Evolutionary conservation across 1,284 basidiomycete species (phyloP).

Genomic region (Peniophora sp.): DNA sequence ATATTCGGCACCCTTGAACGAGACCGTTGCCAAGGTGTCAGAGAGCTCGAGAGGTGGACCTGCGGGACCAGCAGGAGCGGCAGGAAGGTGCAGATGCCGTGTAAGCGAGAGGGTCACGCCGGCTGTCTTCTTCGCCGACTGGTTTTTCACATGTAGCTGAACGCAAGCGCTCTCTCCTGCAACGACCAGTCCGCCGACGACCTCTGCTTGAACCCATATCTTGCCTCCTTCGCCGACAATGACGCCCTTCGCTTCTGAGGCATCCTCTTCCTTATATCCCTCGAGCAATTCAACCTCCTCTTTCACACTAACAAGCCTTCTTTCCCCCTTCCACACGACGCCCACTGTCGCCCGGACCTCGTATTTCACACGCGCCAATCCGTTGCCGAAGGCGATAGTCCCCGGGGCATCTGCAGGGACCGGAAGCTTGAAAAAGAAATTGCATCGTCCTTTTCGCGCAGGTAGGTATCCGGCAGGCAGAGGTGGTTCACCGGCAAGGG

Average conservation of each 20-base stretch:
- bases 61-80: slow-evolving; percentile 29
- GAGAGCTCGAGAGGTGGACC: slow-evolving; percentile 44
- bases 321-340: slow-evolving; percentile 67
- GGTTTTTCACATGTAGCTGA: slow-evolving; percentile 71
- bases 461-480: slow-evolving; percentile 57
- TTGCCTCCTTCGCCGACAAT: slow-evolving; percentile 69
- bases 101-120: slow-evolving; percentile 51
- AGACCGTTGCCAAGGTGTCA: slow-evolving; percentile 58
- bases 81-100: slow-evolving; percentile 50
- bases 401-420: slow-evolving; percentile 57
- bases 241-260: slow-evolving; percentile 43
- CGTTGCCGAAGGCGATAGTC: slow-evolving; percentile 59
- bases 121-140: slow-evolving; percentile 68
- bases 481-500: slow-evolving; percentile 42
- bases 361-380: slow-evolving; percentile 59
- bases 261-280: slow-evolving; percentile 28
- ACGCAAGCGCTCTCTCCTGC: slow-evolving; percentile 63
- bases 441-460: slow-evolving; percentile 61
- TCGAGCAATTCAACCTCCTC: slow-evolving; percentile 61
- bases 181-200: slow-evolving; percentile 54
- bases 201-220: slow-evolving; percentile 61
- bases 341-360: slow-evolving; percentile 63
- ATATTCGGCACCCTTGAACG: slow-evolving; percentile 66
- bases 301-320: slow-evolving; percentile 51
- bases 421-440: slow-evolving; percentile 67